Evolutionary conservation across 768 basidiomycete genomes (phyloP), one percentile per base, ranked within the genome.

Genomic region (Naganishia vaughanmartiniae): DNA sequence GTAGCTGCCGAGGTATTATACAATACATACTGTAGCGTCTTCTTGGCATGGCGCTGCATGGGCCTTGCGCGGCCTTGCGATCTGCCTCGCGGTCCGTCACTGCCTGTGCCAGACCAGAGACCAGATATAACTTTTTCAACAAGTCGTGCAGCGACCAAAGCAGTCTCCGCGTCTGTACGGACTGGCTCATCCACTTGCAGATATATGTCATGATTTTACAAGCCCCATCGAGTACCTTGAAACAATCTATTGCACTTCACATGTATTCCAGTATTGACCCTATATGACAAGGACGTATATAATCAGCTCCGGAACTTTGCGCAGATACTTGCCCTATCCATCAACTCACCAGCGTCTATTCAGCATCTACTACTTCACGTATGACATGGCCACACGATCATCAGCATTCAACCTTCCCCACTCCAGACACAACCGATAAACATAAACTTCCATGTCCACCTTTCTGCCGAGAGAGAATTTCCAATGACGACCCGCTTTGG

Each of bases 401-500:
- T 96, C 92, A 12, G 89, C 86, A 83, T 86, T 89, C 30, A 97
- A 83, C 19, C 93, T 83, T 36, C 89, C 92, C 84, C 92, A 97
- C 79, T 96, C 93, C 54, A 96, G 81, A 74, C 89, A 90, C 26
- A 95, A 83, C 74, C 70, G 54, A 24, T 60, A 57, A 30, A 51
- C 24, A 19, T 28, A 33, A 34, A 48, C 54, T 86, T 97, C 92
- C 90, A 96, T 93, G 82, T 97, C 95, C 67, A 89, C 84, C 67
- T 86, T 87, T 60, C 95, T 82, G 31, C 91, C 92, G 24, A 92
- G 85, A 0, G 87, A 90, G 75, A 87, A 86, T 80, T 90, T 92
- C 95, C 95, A 98, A 70, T 90, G 86, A 77, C 93, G 89, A n/a
- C 95, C 94, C 1, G 93, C 92, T 53, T 88, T 83, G 0, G 95